Base-by-base conservation (phyloP, 192 early-diverging fungal species). In the Podila horticola region DNA sequence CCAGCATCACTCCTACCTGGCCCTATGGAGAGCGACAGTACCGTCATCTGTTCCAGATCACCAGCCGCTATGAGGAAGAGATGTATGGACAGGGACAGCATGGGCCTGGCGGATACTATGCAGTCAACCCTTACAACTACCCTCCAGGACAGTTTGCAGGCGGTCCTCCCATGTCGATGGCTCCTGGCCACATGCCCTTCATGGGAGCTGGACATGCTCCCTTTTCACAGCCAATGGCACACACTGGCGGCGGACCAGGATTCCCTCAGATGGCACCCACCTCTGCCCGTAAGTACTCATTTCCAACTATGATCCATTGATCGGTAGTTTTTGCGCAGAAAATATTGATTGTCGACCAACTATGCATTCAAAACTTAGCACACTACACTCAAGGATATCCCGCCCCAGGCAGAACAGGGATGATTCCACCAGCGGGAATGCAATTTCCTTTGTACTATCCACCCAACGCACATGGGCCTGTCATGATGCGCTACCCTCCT, bases 401-500 rank as follows among this genome's bases (percentile, higher is more conserved):
- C 65, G 76, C 84, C 12, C 86, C 89, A 24, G 77, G 81, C 29
- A 74, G 89, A 34, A 70, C 86, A 13, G 82, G 81, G 6, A 90
- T 90, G 83, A 77, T 87, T 17, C 60, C 76, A 9, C 86, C 89
- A 0, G 67, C 84, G 19, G 87, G 87, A 11, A 87, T 87, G 64
- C 87, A 81, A 61, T 83, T 86, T 17, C 87, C 82, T 59, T 77
- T 90, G 38, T 90, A 88, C 57, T 87, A 85, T 51, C 85, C 86
- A 64, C 84, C 84, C 29, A 60, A 65, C 7, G 74, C 76, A 52
- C 86, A 85, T 71, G 84, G 74, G n/a, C 86, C 82, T 12, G 82
- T 86, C 58, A 88, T 89, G 84, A 89, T 89, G 85, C 82, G 87
- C 9, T 88, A 88, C 67, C 86, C 86, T 71, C 85, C 85, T 9